phyloP scores from a whole-genome alignment of 2,329 filamentous ascomycete species.

The Alternaria arborescens region DNA sequence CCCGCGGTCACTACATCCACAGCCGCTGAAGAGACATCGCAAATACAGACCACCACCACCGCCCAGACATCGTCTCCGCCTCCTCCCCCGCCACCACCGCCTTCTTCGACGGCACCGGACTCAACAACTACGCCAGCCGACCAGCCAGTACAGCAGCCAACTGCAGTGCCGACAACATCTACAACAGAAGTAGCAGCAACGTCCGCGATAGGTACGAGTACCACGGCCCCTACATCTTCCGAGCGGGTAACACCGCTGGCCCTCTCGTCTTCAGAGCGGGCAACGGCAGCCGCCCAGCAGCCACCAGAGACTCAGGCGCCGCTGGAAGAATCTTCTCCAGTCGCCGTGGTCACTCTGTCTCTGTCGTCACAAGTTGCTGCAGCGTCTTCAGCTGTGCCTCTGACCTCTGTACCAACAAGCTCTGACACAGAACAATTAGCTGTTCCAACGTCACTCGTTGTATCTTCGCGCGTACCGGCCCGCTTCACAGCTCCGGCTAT shows the following conservation, averaged over 20 bases:
- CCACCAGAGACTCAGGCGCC: conserved; percentile 5
- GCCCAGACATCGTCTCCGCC: conserved; percentile 24
- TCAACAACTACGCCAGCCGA: conserved; percentile 24
- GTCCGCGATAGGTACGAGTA: conserved; percentile 48
- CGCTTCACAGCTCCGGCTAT: conserved; percentile 19
- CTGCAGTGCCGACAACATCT: conserved; percentile 32
- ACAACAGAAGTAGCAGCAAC: conserved; percentile 38
- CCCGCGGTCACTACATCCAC: conserved; percentile 32
- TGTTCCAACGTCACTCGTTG: conserved; percentile 26
- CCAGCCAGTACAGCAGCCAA: conserved; percentile 20
- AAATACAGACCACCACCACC: conserved; percentile 35
- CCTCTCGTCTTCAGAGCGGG: conserved; percentile 30
- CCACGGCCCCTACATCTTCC: conserved; percentile 38
- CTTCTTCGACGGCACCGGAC: conserved; percentile 24
- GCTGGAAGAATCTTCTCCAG: conserved; percentile 5
- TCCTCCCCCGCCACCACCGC: conserved; percentile 22
- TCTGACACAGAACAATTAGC: conserved; percentile 44
- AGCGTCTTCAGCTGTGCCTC: conserved; percentile 20
- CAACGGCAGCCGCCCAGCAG: conserved; percentile 8
- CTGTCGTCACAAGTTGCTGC: conserved; percentile 7
- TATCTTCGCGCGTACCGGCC: conserved; percentile 13
- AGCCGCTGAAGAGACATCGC: conserved; percentile 28
- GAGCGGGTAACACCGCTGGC: conserved; percentile 32
- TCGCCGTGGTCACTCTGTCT: neutral
- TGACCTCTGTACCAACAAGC: conserved; percentile 34